These are phyloP conservation scores for Pyrrhoderma noxium DNA, from an alignment of 1,284 basidiomycete species.

Conservation along the genomic window DNA sequence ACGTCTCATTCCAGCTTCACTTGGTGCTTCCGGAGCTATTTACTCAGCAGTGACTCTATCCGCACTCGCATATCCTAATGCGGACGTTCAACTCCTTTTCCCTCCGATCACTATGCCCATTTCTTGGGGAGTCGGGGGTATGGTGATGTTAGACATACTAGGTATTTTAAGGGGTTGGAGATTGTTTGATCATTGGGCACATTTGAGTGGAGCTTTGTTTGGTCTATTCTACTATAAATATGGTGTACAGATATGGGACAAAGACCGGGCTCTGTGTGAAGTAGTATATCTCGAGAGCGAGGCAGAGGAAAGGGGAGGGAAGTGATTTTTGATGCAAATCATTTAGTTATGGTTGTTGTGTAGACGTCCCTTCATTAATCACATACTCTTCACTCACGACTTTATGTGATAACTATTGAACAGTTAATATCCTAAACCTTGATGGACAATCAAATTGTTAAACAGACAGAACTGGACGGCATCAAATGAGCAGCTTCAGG, in stretches of 20 bases:
- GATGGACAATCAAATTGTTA: too few species aligned
- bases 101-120: slow-evolving; percentile 76
- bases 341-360: too few species aligned
- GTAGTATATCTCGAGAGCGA: too few species aligned
- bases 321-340: too few species aligned
- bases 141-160: slow-evolving; percentile 66
- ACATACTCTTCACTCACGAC: too few species aligned
- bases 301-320: too few species aligned
- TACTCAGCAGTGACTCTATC: slow-evolving; percentile 74
- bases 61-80: slow-evolving; percentile 77
- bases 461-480: too few species aligned
- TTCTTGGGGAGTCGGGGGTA: slow-evolving; percentile 63
- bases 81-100: slow-evolving; percentile 70
- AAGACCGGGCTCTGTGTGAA: too few species aligned
- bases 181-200: slow-evolving; percentile 73
- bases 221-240: slow-evolving; percentile 60
- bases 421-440: too few species aligned
- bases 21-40: slow-evolving; percentile 83
- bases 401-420: too few species aligned
- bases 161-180: slow-evolving; percentile 81
- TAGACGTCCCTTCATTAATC: too few species aligned
- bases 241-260: slow-evolving; percentile 28
- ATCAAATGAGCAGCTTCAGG: too few species aligned
- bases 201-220: slow-evolving; percentile 74
- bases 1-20: slow-evolving; percentile 53